These are phyloP conservation scores for Albifimbria verrucaria DNA, from an alignment of 2,329 filamentous ascomycete genomes.

Conservation along the genomic window DNA sequence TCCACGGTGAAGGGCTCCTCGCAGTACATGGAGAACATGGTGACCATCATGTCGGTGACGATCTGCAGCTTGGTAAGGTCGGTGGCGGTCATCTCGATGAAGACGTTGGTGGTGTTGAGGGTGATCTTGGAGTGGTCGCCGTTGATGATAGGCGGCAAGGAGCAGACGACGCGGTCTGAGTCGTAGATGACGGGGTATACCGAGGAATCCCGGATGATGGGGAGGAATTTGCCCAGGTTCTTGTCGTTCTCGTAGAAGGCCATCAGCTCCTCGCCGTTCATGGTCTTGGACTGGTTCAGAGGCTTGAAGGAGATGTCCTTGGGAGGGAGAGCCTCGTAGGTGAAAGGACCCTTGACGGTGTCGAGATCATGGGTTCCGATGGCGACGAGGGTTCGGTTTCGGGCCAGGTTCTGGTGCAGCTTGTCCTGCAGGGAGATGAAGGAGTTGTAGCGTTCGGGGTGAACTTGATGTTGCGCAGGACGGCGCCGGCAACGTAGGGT, in stretches of 20 bases:
- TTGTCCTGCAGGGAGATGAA: conserved; percentile 99
- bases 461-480: conserved; percentile 88
- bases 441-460: conserved; percentile 87
- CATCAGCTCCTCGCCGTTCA: conserved; percentile 90
- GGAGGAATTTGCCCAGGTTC: conserved; percentile 83
- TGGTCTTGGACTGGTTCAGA: conserved; percentile 84
- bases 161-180: conserved; percentile 81
- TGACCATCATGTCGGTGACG: conserved; percentile 89
- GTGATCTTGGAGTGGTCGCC: conserved; percentile 95
- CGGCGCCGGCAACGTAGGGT: conserved; percentile 83
- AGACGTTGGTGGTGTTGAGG: conserved; percentile 84
- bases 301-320: conserved; percentile 88
- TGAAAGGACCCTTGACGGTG: conserved; percentile 90
- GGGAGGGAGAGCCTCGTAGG: conserved; percentile 89
- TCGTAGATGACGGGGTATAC: conserved; percentile 97
- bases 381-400: conserved; percentile 89
- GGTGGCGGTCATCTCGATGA: conserved; percentile 95
- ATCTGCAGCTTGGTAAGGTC: conserved; percentile 96
- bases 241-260: conserved; percentile 92
- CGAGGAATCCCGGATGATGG: conserved; percentile 90
- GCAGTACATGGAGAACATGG: conserved; percentile 96
- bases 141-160: conserved; percentile 96
- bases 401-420: conserved; percentile 91
- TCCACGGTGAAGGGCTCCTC: conserved; percentile 88
- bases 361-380: conserved; percentile 97